These are phyloP conservation scores for Didymella sp. DNA, from an alignment of 2,329 filamentous ascomycete genomes.

Conservation along the genomic window DNA sequence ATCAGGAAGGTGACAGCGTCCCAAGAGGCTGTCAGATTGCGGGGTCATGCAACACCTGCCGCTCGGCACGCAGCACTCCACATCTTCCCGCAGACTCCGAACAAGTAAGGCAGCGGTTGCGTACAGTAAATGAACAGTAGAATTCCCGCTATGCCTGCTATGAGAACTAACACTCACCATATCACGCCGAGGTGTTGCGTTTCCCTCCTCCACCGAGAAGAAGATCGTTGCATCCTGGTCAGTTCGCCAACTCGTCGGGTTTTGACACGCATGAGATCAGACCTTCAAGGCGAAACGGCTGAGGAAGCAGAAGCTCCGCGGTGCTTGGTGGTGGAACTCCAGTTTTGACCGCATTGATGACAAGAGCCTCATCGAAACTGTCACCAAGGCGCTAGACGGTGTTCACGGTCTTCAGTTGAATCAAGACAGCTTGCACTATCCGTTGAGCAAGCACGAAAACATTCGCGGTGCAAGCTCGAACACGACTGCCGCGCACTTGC, in stretches of 20 bases:
- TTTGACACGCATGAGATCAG: slow-evolving; percentile 39
- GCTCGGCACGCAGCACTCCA: no score
- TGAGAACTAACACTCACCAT: no score
- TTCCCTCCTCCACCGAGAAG: slow-evolving; percentile 31
- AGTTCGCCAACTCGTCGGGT: slow-evolving; percentile 30
- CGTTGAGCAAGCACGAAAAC: slow-evolving; percentile 35
- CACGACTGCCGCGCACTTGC: not conserved
- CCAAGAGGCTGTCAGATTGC: not conserved
- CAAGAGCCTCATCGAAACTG: slow-evolving; percentile 31
- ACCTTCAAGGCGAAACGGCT: slow-evolving; percentile 36
- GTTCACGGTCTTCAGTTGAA: slow-evolving; percentile 4
- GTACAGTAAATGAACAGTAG: not conserved
- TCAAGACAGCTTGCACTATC: slow-evolving; percentile 32
- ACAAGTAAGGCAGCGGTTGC: no score
- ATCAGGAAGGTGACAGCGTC: not conserved
- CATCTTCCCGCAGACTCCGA: not conserved
- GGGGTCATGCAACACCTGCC: not conserved
- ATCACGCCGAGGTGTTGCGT: no score
- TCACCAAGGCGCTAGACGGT: slow-evolving; percentile 30
- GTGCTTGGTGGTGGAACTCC: slow-evolving; percentile 44
- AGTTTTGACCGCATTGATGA: slow-evolving; percentile 30
- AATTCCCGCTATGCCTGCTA: no score
- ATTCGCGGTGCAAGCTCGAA: slow-evolving; percentile 18
- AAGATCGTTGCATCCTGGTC: slow-evolving; percentile 30
- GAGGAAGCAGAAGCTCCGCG: slow-evolving; percentile 35